These are phyloP conservation scores for Talaromyces thailandensis DNA, from an alignment of 495 filamentous ascomycete genomes.

Conservation along the genomic window DNA sequence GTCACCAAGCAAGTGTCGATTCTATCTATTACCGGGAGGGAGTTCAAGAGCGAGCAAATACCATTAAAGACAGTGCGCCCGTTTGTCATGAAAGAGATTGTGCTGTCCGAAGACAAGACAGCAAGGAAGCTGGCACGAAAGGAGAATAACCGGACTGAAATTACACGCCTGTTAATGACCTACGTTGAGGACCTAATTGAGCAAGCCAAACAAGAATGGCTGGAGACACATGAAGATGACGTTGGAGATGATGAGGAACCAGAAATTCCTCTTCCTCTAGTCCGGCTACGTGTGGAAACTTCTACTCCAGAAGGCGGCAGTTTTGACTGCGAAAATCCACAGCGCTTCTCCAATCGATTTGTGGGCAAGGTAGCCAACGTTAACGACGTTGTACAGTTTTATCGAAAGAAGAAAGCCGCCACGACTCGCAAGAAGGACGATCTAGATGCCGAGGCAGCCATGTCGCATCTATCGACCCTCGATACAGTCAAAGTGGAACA, in stretches of 20 bases:
- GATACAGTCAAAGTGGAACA: slow-evolving; percentile 82
- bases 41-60: slow-evolving; percentile 74
- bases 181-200: slow-evolving; percentile 81
- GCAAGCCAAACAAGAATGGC: slow-evolving; percentile 75
- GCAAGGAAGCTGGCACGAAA: slow-evolving; percentile 71
- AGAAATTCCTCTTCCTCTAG: slow-evolving; percentile 63
- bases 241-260: slow-evolving; percentile 45
- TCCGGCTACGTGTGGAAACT: slow-evolving; percentile 86
- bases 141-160: slow-evolving; percentile 69
- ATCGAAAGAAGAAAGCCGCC: slow-evolving; percentile 65
- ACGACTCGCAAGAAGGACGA: slow-evolving; percentile 29
- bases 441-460: slow-evolving; percentile 37
- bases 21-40: slow-evolving; percentile 69
- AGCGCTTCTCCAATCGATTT: slow-evolving; percentile 93
- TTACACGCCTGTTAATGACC: slow-evolving; percentile 65
- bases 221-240: slow-evolving; percentile 53
- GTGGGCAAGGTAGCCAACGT: slow-evolving; percentile 83
- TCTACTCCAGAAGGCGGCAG: slow-evolving; percentile 77
- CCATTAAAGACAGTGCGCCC: slow-evolving; percentile 83
- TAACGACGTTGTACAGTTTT: slow-evolving; percentile 87
- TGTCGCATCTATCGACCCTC: slow-evolving; percentile 49
- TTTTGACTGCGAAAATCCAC: slow-evolving; percentile 91
- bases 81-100: slow-evolving; percentile 79
- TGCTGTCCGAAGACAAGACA: slow-evolving; percentile 63
- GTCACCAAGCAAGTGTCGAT: slow-evolving; percentile 87